Percentiles rank a stretch among this genome's conserved stretches.
phyloP scores from a whole-genome alignment of 1,284 basidiomycete species.

The Calocybe gambosa region DNA sequence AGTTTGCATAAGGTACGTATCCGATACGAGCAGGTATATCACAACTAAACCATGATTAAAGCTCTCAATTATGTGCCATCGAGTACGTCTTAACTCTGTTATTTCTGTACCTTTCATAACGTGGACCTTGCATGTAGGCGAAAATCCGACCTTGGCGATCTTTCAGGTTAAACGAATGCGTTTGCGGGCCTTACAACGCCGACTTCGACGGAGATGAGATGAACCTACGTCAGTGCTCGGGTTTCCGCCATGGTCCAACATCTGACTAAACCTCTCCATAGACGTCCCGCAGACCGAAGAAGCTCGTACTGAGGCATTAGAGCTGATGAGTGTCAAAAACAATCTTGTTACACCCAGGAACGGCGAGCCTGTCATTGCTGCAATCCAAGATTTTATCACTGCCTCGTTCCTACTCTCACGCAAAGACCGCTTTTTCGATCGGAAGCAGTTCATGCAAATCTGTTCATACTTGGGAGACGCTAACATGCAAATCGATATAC shows the following conservation, averaged over 20 bases:
- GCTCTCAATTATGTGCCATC: slow-evolving; percentile 98
- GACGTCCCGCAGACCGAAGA: slow-evolving; percentile 99
- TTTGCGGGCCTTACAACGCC: slow-evolving; percentile 98
- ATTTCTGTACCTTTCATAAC: not conserved
- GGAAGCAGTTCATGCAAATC: slow-evolving; percentile 94
- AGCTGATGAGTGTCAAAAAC: slow-evolving; percentile 97
- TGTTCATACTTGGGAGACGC: slow-evolving; percentile 95
- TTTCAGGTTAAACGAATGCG: slow-evolving; percentile 98
- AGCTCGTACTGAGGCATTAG: slow-evolving; percentile 93
- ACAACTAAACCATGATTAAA: slow-evolving; percentile 31
- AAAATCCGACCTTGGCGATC: slow-evolving; percentile 98
- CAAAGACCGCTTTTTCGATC: slow-evolving; percentile 91
- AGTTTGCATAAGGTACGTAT: slow-evolving; percentile 83
- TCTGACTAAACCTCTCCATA: slow-evolving; percentile 24
- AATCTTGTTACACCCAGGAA: slow-evolving; percentile 97
- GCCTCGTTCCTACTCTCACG: slow-evolving; percentile 94
- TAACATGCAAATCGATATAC: slow-evolving; percentile 89
- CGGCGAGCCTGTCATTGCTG: slow-evolving; percentile 97
- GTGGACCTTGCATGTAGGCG: slow-evolving; percentile 34
- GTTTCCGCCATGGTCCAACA: not conserved
- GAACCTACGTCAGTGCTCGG: slow-evolving; percentile 80
- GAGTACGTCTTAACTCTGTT: slow-evolving; percentile 42
- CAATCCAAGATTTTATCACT: slow-evolving; percentile 98
- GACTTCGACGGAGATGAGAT: slow-evolving; percentile 99
- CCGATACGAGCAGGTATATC: slow-evolving; percentile 5